These are phyloP conservation scores for Aspergillus sp. DNA, from an alignment of 2,329 filamentous ascomycete species.

Conservation along the genomic window DNA sequence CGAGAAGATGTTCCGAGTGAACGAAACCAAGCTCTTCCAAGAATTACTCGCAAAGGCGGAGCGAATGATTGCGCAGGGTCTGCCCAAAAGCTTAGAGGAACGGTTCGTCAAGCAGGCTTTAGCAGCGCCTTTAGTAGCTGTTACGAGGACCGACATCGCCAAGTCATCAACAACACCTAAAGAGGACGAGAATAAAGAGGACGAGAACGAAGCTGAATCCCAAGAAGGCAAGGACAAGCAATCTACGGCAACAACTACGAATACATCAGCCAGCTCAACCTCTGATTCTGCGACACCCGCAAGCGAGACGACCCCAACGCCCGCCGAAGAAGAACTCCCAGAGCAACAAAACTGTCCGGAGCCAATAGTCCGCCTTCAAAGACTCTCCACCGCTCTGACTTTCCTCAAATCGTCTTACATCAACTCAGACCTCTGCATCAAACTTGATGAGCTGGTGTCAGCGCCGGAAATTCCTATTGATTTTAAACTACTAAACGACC, in stretches of 20 bases:
- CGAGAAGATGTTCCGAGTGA: constrained; percentile 82
- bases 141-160: constrained; percentile 57
- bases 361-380: constrained; percentile 44
- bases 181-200: constrained; percentile 21
- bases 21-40: constrained; percentile 65
- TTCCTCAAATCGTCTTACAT: constrained; percentile 54
- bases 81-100: constrained; percentile 82
- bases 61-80: constrained; percentile 60
- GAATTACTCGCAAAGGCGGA: constrained; percentile 71
- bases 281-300: constrained; percentile 39
- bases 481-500: constrained; percentile 70
- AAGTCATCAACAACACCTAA: constrained; percentile 7
- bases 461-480: constrained; percentile 52
- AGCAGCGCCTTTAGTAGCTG: constrained; percentile 70
- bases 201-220: constrained; percentile 26
- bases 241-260: constrained; percentile 22
- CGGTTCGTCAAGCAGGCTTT: constrained; percentile 75
- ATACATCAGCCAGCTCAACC: constrained; percentile 32
- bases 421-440: constrained; percentile 36
- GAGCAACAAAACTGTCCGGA: constrained; percentile 31
- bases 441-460: constrained; percentile 39
- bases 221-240: constrained; percentile 30
- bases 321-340: constrained; percentile 12
- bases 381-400: constrained; percentile 49
- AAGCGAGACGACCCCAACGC: constrained; percentile 31